Evolutionary conservation across 75 land plant genomes (phyloP).

Genomic region (Cunninghamia lanceolata): DNA sequence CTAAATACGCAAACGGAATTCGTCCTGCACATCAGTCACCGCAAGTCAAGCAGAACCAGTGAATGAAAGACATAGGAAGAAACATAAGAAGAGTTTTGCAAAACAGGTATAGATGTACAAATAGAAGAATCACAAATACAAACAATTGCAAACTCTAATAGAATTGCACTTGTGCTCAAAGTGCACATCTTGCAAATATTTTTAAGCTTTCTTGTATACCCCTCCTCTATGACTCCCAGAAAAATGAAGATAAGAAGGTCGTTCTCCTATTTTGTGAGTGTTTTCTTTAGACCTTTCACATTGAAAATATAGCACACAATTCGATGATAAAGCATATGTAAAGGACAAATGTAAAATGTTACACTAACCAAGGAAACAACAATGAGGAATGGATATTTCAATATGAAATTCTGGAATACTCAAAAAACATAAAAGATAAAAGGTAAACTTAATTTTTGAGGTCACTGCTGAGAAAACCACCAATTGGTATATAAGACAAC

Average conservation of each 20-base stretch:
- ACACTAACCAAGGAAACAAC: background rate
- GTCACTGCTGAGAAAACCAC: too few species aligned
- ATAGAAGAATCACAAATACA: background rate
- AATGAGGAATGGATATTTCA: background rate
- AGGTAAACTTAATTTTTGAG: too few species aligned
- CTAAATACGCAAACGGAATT: constrained; percentile 85
- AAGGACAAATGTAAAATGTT: background rate
- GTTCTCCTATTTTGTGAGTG: background rate
- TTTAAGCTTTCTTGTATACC: background rate
- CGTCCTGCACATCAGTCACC: constrained; percentile 56
- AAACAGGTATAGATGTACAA: background rate
- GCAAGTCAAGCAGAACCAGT: background rate
- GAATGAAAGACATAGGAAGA: background rate
- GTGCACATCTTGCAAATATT: background rate
- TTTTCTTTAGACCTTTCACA: background rate
- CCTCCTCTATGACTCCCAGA: background rate
- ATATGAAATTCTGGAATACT: background rate
- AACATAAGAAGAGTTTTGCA: background rate
- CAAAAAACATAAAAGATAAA: background rate
- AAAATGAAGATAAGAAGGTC: background rate
- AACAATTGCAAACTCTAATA: background rate
- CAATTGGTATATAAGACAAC: too few species aligned
- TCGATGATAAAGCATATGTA: background rate
- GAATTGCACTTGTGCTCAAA: background rate
- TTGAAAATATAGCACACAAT: background rate